Evolutionary conservation across 192 early-diverging fungal genomes (phyloP).

Genomic region (Funneliformis mosseae): DNA sequence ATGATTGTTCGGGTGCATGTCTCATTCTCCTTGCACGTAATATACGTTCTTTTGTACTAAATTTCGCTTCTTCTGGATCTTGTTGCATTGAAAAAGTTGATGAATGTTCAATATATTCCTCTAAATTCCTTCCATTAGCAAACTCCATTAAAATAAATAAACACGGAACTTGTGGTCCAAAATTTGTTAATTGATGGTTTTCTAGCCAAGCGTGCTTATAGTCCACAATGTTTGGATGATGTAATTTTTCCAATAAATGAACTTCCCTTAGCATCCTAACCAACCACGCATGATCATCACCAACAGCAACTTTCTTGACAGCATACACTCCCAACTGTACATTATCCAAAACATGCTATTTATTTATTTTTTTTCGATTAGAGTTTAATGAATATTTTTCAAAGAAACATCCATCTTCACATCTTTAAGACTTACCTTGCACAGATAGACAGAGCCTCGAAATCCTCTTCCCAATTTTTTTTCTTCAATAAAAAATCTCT

Average conservation of each 20-base stretch:
- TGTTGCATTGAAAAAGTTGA: not conserved
- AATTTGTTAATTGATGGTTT: conserved; percentile 70
- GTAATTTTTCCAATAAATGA: conserved; percentile 84
- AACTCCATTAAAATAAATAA: conserved; percentile 96
- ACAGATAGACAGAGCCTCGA: conserved; percentile 89
- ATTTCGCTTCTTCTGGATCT: not conserved
- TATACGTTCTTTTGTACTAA: conserved; percentile 3
- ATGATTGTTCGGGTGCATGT: not conserved
- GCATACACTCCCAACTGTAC: conserved; percentile 85
- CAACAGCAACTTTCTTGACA: conserved; percentile 94
- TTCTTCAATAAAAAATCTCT: conserved; percentile 87
- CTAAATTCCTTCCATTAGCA: conserved; percentile 93
- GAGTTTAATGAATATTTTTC: conserved; percentile 50
- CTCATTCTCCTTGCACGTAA: conserved; percentile 6
- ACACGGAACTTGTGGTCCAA: conserved; percentile 87
- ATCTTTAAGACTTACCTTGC: conserved; percentile 59
- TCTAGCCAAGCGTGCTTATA: conserved; percentile 98
- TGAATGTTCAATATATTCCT: conserved; percentile 76
- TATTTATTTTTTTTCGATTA: not conserved
- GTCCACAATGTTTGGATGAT: conserved; percentile 90
- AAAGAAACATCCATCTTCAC: conserved; percentile 70
- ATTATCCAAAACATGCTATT: conserved; percentile 65
- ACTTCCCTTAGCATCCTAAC: conserved; percentile 93
- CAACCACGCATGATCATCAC: conserved; percentile 87
- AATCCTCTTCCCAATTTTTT: conserved; percentile 87